Conservation (phyloP, 208 protist genomes). For the Trypanosoma boissoni region DNA sequence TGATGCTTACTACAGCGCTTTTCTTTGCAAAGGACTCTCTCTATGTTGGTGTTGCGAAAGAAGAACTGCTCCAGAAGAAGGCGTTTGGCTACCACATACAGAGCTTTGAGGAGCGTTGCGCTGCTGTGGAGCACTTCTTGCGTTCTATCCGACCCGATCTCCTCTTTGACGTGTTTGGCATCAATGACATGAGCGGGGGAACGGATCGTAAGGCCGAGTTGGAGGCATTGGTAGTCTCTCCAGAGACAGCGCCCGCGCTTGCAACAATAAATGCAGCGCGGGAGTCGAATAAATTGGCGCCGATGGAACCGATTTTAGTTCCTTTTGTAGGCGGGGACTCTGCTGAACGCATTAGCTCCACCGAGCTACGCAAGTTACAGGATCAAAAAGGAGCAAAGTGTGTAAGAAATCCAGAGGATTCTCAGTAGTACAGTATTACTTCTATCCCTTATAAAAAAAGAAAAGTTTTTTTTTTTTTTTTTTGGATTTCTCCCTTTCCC, state of each 20-base stretch:
- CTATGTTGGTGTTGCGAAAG: conserved; percentile 67
- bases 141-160: conserved; percentile 50
- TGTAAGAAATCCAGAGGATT: no score
- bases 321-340: conserved; percentile 50
- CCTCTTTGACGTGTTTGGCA: conserved; percentile 56
- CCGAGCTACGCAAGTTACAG: conserved; percentile 36
- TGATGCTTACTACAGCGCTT: conserved; percentile 74
- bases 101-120: conserved; percentile 53
- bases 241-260: conserved; percentile 64
- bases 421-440: no score
- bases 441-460: no score
- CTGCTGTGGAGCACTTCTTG: conserved; percentile 49
- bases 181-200: conserved; percentile 66
- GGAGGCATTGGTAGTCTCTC: conserved; percentile 76
- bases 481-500: conserved; percentile 14
- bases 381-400: background rate
- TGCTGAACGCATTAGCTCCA: conserved; percentile 65
- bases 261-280: conserved; percentile 65
- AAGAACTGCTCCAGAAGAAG: conserved; percentile 62
- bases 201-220: conserved; percentile 56
- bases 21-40: conserved; percentile 61
- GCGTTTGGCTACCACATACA: conserved; percentile 64
- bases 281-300: conserved; percentile 36
- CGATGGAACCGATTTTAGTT: conserved; percentile 52
- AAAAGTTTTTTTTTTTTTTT: conserved; percentile 9